Evolutionary conservation across 805 yeast genomes (phyloP).

Genomic region (Suhomyces sp.): DNA sequence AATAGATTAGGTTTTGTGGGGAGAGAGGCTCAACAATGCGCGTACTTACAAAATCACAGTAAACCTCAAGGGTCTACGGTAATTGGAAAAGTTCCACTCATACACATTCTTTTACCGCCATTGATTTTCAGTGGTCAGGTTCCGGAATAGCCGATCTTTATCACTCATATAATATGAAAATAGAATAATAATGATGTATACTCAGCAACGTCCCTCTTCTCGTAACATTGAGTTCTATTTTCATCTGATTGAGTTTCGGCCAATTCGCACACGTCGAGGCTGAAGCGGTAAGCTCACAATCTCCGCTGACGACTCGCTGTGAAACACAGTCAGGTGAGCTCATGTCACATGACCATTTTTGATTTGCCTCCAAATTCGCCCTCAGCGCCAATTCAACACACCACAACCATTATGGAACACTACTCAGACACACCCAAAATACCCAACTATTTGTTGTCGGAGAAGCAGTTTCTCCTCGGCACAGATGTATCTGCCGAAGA

Average conservation of each 20-base stretch:
- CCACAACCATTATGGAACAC: slow-evolving; percentile 19
- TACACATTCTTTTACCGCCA: too few relatives aligned
- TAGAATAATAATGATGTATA: too few relatives aligned
- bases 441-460: slow-evolving; percentile 84
- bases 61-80: neutral
- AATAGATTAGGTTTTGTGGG: neutral
- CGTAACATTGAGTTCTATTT: neutral
- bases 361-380: slow-evolving; percentile 4
- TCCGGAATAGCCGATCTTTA: neutral
- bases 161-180: too few relatives aligned
- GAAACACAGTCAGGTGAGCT: too few relatives aligned
- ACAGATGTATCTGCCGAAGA: slow-evolving; percentile 33
- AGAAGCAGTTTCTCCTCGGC: slow-evolving; percentile 65
- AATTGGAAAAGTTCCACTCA: too few relatives aligned
- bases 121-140: too few relatives aligned
- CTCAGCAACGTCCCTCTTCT: neutral
- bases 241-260: neutral
- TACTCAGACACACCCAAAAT: slow-evolving; percentile 55
- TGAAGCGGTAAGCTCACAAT: too few relatives aligned
- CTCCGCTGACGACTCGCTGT: too few relatives aligned
- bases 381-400: neutral
- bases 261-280: neutral
- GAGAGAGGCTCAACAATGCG: neutral
- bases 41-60: neutral
- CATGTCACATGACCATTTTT: neutral